phyloP scores from a whole-genome alignment of 2,329 filamentous ascomycete species.

The Teratosphaeria nubilosa region DNA sequence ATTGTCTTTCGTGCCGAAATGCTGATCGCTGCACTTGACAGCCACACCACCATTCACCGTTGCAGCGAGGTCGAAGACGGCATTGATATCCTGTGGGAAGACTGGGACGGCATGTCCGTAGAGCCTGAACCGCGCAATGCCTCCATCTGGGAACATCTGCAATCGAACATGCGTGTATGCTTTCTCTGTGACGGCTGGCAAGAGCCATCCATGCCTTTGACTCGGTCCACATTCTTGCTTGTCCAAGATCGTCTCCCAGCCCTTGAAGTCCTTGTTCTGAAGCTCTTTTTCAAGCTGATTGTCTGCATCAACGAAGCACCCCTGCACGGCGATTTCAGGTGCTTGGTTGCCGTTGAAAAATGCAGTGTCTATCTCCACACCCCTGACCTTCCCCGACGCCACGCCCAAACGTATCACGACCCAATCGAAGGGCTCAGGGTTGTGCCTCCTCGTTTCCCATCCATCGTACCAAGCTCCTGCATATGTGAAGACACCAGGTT shows the following conservation, averaged over 20 bases:
- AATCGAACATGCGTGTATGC: conserved; percentile 70
- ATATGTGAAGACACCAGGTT: conserved; percentile 48
- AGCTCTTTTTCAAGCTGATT: conserved; percentile 49
- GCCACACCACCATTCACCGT: conserved; percentile 71
- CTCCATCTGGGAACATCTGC: conserved; percentile 79
- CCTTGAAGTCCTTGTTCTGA: conserved; percentile 27
- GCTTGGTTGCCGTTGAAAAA: conserved; percentile 78
- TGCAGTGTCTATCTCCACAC: conserved; percentile 70
- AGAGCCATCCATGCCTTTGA: conserved; percentile 63
- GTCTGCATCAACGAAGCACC: conserved; percentile 56
- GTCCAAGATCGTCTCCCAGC: conserved; percentile 62
- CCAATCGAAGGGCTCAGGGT: conserved; percentile 48
- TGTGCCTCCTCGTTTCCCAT: conserved; percentile 55
- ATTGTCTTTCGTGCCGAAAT: conserved; percentile 75
- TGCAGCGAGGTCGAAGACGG: conserved; percentile 64
- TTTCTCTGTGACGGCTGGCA: conserved; percentile 47
- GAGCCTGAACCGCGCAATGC: conserved; percentile 69
- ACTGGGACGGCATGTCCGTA: conserved; percentile 69
- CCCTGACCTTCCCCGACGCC: conserved; percentile 59
- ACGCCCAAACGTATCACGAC: conserved; percentile 50
- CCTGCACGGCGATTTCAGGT: conserved; percentile 67
- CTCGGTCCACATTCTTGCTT: conserved; percentile 64
- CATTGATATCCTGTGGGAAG: conserved; percentile 55
- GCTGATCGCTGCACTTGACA: conserved; percentile 67
- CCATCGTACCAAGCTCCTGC: conserved; percentile 56